phyloP scores from a whole-genome alignment of 495 filamentous ascomycete species.

The Parachaetomium inaequale region DNA sequence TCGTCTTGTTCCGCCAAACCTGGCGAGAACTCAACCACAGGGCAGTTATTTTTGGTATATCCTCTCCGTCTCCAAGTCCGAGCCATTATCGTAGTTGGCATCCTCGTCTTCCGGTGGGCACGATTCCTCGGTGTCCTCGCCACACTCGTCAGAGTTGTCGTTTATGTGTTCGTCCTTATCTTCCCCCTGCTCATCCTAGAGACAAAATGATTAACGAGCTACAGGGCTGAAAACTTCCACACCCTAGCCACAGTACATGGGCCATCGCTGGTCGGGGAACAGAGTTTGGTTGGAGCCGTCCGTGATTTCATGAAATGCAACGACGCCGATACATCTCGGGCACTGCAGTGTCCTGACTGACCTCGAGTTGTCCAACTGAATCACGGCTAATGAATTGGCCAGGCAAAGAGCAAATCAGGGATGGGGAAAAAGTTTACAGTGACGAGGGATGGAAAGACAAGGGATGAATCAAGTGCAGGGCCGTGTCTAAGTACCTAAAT shows the following conservation, averaged over 20 bases:
- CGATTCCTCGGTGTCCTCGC: neutral
- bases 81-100: neutral
- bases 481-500: neutral
- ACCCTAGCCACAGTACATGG: constrained; percentile 56
- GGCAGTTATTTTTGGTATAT: neutral
- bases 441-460: neutral
- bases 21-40: neutral
- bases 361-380: constrained; percentile 5
- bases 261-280: constrained; percentile 51
- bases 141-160: neutral
- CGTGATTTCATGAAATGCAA: too few relatives aligned
- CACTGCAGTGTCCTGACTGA: too few relatives aligned
- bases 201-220: neutral
- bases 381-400: constrained; percentile 5
- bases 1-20: neutral
- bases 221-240: neutral
- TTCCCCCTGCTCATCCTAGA: neutral
- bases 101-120: neutral
- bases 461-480: neutral
- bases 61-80: neutral
- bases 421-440: neutral
- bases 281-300: neutral
- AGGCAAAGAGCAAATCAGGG: neutral
- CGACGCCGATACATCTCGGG: constrained; percentile 7
- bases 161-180: neutral